phyloP scores from a whole-genome alignment of 352 stramenopile species.

The Halophytophthora polymorphica region DNA sequence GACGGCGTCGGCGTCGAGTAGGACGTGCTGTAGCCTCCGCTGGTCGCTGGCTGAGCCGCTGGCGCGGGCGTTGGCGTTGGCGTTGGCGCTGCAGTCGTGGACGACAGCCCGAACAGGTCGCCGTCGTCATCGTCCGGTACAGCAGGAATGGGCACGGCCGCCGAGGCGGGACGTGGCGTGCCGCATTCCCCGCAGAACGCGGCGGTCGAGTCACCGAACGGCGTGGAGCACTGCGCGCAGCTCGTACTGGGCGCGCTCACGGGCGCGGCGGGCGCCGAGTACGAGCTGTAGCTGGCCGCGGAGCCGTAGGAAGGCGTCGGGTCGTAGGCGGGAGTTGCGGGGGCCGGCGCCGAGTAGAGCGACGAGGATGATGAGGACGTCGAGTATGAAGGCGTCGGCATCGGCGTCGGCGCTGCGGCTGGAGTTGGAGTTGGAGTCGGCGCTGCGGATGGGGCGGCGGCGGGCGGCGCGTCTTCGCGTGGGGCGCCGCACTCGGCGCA shows the following conservation, averaged over 20 bases:
- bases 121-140: constrained; percentile 31
- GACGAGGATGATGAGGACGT: constrained; percentile 3
- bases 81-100: constrained; percentile 20
- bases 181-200: constrained; percentile 78
- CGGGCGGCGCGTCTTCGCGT: constrained; percentile 48
- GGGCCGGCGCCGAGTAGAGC: background rate
- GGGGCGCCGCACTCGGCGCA: constrained; percentile 78
- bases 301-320: constrained; percentile 16
- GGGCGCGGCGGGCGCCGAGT: constrained; percentile 7
- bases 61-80: constrained; percentile 5
- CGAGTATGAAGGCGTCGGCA: background rate
- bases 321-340: constrained; percentile 9
- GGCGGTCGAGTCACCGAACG: constrained; percentile 52
- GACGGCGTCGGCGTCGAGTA: constrained; percentile 15
- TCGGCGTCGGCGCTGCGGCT: constrained; percentile 2
- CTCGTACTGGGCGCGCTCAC: constrained; percentile 13
- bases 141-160: constrained; percentile 4
- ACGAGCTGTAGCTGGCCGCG: constrained; percentile 6
- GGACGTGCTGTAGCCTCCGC: constrained; percentile 19
- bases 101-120: constrained; percentile 56
- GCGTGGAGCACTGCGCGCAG: constrained; percentile 48
- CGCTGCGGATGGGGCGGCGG: constrained; percentile 1
- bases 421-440: constrained; percentile 1
- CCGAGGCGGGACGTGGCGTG: constrained; percentile 29
- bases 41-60: constrained; percentile 2